Percentiles rank a stretch among this genome's conserved stretches.
Conservation (phyloP, 2,329 filamentous ascomycete species). For the Rutstroemia sp. region DNA sequence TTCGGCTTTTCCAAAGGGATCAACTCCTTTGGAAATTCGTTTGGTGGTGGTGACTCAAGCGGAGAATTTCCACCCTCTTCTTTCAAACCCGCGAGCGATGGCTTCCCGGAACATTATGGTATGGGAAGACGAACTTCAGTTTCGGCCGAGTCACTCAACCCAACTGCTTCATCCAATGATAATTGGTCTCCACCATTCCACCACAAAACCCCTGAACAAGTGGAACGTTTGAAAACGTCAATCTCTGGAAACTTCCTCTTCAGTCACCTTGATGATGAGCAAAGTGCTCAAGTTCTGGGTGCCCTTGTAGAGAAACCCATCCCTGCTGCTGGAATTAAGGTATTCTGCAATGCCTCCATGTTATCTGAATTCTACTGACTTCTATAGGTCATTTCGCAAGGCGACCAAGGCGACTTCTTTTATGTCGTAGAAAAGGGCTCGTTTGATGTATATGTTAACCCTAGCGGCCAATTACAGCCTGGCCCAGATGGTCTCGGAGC, state of each 20-base stretch:
- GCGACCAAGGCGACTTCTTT: conserved; percentile 94
- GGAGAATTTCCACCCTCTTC: conserved; percentile 39
- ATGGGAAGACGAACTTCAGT: conserved; percentile 90
- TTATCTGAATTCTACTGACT: neutral
- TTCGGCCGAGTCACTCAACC: conserved; percentile 92
- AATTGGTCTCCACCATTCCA: conserved; percentile 87
- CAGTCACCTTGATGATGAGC: conserved; percentile 89
- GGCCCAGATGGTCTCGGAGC: conserved; percentile 76
- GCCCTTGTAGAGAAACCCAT: conserved; percentile 93
- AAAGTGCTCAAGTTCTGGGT: conserved; percentile 77
- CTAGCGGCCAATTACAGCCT: conserved; percentile 66
- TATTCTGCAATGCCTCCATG: conserved; percentile 24
- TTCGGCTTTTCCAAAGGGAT: conserved; percentile 41
- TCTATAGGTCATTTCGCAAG: conserved; percentile 80
- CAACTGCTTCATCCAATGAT: conserved; percentile 72
- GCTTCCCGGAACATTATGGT: conserved; percentile 88
- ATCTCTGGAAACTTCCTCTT: conserved; percentile 92
- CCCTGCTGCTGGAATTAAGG: conserved; percentile 77
- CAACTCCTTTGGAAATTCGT: conserved; percentile 25
- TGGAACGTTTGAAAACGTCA: conserved; percentile 68
- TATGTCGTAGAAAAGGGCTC: conserved; percentile 89
- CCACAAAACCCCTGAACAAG: conserved; percentile 74
- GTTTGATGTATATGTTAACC: conserved; percentile 88
- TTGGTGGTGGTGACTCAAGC: conserved; percentile 42
- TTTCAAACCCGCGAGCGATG: conserved; percentile 41